Evolutionary conservation across 371 early-diverging fungal genomes (phyloP).

Genomic region (Mucor ambiguus): DNA sequence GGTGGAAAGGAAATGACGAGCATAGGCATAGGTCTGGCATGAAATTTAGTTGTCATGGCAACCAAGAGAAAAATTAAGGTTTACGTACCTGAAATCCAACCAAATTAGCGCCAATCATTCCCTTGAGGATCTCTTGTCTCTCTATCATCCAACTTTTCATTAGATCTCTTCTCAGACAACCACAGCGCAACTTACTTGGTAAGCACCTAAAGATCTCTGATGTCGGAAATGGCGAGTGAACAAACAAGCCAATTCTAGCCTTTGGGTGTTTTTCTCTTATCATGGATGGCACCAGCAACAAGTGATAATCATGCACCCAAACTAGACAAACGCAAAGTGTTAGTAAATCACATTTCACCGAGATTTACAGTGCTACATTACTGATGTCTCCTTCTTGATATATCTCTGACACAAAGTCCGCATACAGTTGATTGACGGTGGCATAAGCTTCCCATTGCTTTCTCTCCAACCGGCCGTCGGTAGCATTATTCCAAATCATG

Average conservation of each 20-base stretch:
- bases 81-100: constrained; percentile 86
- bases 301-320: constrained; percentile 99
- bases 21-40: constrained; percentile 87
- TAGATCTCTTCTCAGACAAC: too few relatives aligned
- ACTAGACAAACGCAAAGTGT: constrained; percentile 45
- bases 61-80: not conserved
- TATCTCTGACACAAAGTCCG: constrained; percentile 73
- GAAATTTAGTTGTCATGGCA: not conserved
- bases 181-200: constrained; percentile 61
- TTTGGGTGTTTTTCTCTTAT: constrained; percentile 77
- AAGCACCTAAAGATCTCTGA: constrained; percentile 94
- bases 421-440: constrained; percentile 85
- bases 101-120: constrained; percentile 89
- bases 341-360: not conserved
- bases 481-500: constrained; percentile 87
- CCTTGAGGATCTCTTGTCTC: constrained; percentile 88
- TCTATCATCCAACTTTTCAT: constrained; percentile 39
- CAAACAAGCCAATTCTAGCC: constrained; percentile 93
- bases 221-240: constrained; percentile 97
- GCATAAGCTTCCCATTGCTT: constrained; percentile 87
- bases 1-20: constrained; percentile 93
- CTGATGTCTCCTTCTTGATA: constrained; percentile 87
- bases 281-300: constrained; percentile 89
- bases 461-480: constrained; percentile 66
- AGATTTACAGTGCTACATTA: constrained; percentile 27